A percentile compares a stretch with the other conserved stretches of the same genome.
phyloP scores from a whole-genome alignment of 306 rosid species.

The Rubus idaeus region DNA sequence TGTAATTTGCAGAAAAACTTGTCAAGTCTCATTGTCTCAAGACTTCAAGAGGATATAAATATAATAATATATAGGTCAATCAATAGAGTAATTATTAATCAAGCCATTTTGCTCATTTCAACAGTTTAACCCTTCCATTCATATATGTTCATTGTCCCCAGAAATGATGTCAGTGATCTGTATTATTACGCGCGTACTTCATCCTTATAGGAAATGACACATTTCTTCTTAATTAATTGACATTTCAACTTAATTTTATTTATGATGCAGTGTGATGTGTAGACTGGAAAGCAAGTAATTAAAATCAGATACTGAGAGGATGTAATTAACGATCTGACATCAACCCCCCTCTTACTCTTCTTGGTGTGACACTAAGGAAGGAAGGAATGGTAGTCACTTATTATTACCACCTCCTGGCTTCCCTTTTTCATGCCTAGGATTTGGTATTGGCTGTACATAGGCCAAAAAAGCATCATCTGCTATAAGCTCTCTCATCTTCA shows the following conservation, averaged over 20 bases:
- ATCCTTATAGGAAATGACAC: background rate
- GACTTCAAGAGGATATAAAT: background rate
- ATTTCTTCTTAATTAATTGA: background rate
- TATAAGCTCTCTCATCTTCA: constrained; percentile 19
- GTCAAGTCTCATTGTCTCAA: background rate
- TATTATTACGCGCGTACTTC: background rate
- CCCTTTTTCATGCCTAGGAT: constrained; percentile 27
- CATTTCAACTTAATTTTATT: background rate
- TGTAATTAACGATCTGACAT: background rate
- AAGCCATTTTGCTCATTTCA: background rate
- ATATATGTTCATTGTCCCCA: background rate
- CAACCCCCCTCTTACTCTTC: background rate
- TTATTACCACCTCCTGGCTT: constrained; percentile 19
- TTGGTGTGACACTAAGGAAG: background rate
- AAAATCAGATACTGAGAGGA: too few relatives aligned
- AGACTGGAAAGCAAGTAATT: too few relatives aligned
- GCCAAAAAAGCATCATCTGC: constrained; percentile 18
- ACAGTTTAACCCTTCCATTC: background rate
- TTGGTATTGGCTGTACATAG: constrained; percentile 15
- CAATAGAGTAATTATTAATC: background rate
- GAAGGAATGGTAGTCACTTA: background rate
- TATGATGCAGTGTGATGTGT: background rate
- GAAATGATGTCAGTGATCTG: background rate
- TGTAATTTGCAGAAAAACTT: constrained; percentile 4
- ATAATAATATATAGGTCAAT: background rate